Evolutionary conservation across 2,329 filamentous ascomycete genomes (phyloP).

Genomic region (Stemphylium lycopersici): DNA sequence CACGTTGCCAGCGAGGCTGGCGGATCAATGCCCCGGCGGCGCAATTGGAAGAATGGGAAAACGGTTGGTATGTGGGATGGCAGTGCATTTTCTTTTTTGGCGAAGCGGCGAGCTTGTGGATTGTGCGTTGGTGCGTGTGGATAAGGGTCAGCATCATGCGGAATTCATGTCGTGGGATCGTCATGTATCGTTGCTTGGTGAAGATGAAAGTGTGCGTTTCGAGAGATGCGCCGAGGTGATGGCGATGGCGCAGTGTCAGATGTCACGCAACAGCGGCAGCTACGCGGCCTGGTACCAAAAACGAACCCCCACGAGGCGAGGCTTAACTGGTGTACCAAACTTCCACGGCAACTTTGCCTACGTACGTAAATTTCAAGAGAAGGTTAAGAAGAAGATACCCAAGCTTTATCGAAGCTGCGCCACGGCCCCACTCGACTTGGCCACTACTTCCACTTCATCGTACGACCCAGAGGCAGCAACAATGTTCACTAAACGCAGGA

Average conservation of each 20-base stretch:
- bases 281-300: neutral
- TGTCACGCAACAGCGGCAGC: slow-evolving; percentile 1
- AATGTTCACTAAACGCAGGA: too few relatives aligned
- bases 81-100: neutral
- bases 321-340: neutral
- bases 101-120: too few relatives aligned
- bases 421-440: too few relatives aligned
- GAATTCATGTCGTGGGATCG: neutral
- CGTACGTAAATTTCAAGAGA: too few relatives aligned
- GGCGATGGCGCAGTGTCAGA: slow-evolving; percentile 1
- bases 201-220: neutral
- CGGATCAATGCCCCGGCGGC: neutral
- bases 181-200: neutral
- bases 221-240: too few relatives aligned
- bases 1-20: slow-evolving; percentile 4
- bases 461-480: too few relatives aligned
- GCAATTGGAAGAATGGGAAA: neutral
- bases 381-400: too few relatives aligned
- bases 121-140: neutral
- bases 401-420: too few relatives aligned
- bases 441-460: too few relatives aligned
- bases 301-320: neutral
- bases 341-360: neutral
- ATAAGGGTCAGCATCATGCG: neutral
- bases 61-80: neutral